These are phyloP conservation scores for Caryopteris hybrid DNA, from an alignment of 305 asterid genomes.

Conservation along the genomic window DNA sequence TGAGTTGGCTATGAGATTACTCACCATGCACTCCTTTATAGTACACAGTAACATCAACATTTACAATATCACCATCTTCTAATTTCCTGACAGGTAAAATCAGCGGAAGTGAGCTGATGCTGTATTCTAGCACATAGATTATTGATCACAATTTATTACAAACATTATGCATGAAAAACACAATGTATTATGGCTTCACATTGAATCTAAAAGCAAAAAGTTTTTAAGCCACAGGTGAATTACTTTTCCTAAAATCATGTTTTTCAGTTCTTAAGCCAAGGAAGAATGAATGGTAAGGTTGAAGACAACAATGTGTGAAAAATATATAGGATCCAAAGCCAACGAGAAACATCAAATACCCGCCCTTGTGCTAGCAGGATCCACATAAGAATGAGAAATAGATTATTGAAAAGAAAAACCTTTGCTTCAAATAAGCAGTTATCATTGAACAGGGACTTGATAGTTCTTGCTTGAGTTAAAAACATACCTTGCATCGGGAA, in stretches of 20 bases:
- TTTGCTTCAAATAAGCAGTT: not conserved
- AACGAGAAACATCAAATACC: not conserved
- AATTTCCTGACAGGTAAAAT: constrained; percentile 62
- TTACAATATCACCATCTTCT: constrained; percentile 96
- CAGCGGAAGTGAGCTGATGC: constrained; percentile 7
- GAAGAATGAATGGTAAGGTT: not conserved
- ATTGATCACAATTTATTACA: not conserved
- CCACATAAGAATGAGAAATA: not conserved
- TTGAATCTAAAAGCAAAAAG: not conserved
- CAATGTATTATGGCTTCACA: not conserved
- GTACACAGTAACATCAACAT: constrained; percentile 83
- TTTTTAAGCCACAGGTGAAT: not conserved
- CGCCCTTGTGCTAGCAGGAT: not conserved
- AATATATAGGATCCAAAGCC: not conserved
- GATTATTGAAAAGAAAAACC: constrained; percentile 3
- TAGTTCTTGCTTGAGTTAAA: constrained; percentile 11
- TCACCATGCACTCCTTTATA: constrained; percentile 96
- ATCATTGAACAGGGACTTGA: not conserved
- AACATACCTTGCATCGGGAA: constrained; percentile 96
- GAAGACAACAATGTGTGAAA: not conserved
- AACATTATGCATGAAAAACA: not conserved
- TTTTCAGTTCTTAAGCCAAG: not conserved
- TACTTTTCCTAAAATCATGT: not conserved
- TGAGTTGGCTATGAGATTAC: constrained; percentile 7
- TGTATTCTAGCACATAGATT: not conserved